phyloP scores from a whole-genome alignment of 2,329 filamentous ascomycete species.

The Fusarium clavum region DNA sequence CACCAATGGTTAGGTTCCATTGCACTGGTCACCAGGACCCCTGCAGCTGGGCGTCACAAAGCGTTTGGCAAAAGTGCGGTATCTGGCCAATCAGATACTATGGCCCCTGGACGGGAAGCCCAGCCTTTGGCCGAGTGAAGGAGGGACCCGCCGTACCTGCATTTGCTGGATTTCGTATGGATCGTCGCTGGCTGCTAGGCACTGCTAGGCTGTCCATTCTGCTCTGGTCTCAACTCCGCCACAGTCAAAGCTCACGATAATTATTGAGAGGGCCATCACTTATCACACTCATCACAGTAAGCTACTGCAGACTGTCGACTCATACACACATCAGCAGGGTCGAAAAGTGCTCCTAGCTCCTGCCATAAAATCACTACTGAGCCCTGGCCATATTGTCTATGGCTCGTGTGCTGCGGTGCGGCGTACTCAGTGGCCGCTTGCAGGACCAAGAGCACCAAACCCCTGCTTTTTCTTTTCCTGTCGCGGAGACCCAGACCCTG shows the following conservation, averaged over 20 bases:
- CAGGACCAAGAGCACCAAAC: conserved; percentile 32
- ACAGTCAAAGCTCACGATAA: conserved; percentile 33
- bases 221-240: conserved; percentile 31
- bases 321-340: conserved; percentile 1
- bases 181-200: conserved; percentile 22
- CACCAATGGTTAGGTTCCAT: conserved; percentile 42
- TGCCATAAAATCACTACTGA: background rate
- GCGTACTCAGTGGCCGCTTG: conserved; percentile 32
- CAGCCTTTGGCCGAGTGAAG: conserved; percentile 23
- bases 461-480: conserved; percentile 32
- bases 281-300: conserved; percentile 2
- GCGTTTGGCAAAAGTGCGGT: conserved; percentile 32
- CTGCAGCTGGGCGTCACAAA: conserved; percentile 38
- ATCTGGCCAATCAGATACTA: conserved; percentile 32
- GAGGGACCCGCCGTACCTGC: conserved; percentile 32
- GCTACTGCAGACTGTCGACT: conserved; percentile 15
- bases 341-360: background rate
- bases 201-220: conserved; percentile 22
- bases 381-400: conserved; percentile 24
- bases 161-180: conserved; percentile 20
- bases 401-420: conserved; percentile 23
- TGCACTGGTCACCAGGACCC: conserved; percentile 20
- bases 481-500: conserved; percentile 29
- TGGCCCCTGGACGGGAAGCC: conserved; percentile 33
- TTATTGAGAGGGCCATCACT: background rate